phyloP scores from a whole-genome alignment of 2,329 filamentous ascomycete genomes.

The Aspergillus transmontanensis region DNA sequence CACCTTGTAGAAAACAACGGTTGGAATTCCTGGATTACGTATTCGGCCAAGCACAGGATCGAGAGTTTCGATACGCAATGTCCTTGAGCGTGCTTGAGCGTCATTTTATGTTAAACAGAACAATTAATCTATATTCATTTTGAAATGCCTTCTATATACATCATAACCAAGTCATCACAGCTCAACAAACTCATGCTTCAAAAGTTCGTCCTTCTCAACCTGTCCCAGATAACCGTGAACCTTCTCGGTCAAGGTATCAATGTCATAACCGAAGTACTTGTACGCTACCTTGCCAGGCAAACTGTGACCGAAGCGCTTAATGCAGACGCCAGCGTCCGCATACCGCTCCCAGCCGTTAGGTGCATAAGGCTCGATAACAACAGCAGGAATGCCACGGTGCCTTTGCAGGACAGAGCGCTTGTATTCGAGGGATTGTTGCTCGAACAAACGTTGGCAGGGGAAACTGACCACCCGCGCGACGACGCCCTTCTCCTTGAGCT shows the following conservation, averaged over 20 bases:
- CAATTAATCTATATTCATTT: conserved; percentile 1
- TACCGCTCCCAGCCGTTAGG: conserved; percentile 54
- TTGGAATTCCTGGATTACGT: too few species aligned
- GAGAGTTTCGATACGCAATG: too few species aligned
- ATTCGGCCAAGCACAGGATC: too few species aligned
- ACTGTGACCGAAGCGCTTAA: conserved; percentile 48
- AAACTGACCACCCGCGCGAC: conserved; percentile 49
- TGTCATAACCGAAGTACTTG: conserved; percentile 25
- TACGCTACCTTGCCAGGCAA: conserved; percentile 27
- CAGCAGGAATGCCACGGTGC: conserved; percentile 37
- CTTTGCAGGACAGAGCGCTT: conserved; percentile 42
- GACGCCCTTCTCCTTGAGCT: conserved; percentile 27
- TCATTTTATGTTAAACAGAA: neutral
- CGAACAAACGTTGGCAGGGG: conserved; percentile 53
- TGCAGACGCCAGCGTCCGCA: conserved; percentile 49
- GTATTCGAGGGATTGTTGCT: conserved; percentile 48
- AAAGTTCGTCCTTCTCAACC: neutral
- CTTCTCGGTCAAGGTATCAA: neutral
- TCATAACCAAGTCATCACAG: neutral
- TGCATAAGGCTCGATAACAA: conserved; percentile 53
- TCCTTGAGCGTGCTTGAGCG: too few species aligned
- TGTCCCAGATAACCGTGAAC: neutral
- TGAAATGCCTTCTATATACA: neutral
- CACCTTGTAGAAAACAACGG: too few species aligned
- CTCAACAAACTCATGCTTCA: neutral